Evolutionary conservation across 306 rosid species (phyloP).

Genomic region (Vicia sativa): DNA sequence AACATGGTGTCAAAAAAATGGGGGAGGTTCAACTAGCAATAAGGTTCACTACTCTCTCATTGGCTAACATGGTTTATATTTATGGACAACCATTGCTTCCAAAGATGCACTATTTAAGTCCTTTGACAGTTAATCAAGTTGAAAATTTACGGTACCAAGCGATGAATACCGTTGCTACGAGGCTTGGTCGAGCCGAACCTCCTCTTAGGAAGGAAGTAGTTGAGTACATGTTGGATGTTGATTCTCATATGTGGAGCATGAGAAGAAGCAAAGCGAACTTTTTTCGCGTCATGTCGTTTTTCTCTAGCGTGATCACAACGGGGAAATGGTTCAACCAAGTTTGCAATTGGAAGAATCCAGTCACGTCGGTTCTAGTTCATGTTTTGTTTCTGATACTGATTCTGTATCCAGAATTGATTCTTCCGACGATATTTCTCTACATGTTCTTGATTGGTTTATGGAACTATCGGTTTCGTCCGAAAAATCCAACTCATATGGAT

Average conservation of each 20-base stretch:
- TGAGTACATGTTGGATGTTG: slow-evolving; percentile 94
- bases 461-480: slow-evolving; percentile 78
- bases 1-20: slow-evolving; percentile 89
- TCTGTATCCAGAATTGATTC: slow-evolving; percentile 86
- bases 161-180: slow-evolving; percentile 76
- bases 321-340: slow-evolving; percentile 81
- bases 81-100: slow-evolving; percentile 92
- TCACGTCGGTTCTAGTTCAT: slow-evolving; percentile 81
- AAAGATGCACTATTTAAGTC: slow-evolving; percentile 90
- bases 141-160: slow-evolving; percentile 87
- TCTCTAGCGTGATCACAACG: slow-evolving; percentile 62
- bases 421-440: slow-evolving; percentile 86
- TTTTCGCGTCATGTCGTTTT: slow-evolving; percentile 81
- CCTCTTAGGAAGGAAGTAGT: slow-evolving; percentile 86
- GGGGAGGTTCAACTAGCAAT: slow-evolving; percentile 91
- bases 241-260: slow-evolving; percentile 97
- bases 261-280: slow-evolving; percentile 97
- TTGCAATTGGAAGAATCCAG: slow-evolving; percentile 78
- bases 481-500: slow-evolving; percentile 90
- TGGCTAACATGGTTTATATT: slow-evolving; percentile 68
- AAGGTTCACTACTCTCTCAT: slow-evolving; percentile 80
- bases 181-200: slow-evolving; percentile 91
- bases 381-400: slow-evolving; percentile 72
- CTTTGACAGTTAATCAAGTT: slow-evolving; percentile 88
- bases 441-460: slow-evolving; percentile 94